Conservation (phyloP, 1,139 yeast species). For the Pichia sp. region DNA sequence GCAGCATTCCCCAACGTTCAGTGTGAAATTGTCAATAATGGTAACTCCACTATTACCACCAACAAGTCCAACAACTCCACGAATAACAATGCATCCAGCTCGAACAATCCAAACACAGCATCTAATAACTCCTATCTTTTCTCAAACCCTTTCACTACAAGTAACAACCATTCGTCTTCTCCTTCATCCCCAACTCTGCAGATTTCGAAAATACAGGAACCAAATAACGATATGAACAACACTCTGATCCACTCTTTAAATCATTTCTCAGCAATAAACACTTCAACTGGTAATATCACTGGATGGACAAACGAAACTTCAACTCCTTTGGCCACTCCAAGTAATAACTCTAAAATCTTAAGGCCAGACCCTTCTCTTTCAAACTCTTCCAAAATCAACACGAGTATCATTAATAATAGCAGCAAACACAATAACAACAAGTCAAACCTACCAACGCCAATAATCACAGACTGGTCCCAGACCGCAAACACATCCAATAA, state of each 20-base stretch:
- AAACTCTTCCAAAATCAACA: conserved; percentile 1
- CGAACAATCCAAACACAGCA: not conserved
- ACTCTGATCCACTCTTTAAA: conserved; percentile 5
- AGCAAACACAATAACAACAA: not conserved
- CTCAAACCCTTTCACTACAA: conserved; percentile 8
- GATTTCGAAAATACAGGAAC: not conserved
- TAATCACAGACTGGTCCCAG: conserved; percentile 17
- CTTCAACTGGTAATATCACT: conserved; percentile 12
- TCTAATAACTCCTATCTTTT: conserved; percentile 7
- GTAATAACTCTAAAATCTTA: conserved; percentile 13
- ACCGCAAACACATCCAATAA: not conserved
- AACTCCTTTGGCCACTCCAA: conserved; percentile 15
- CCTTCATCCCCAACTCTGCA: conserved; percentile 8
- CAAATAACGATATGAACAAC: not conserved
- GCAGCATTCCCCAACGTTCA: conserved; percentile 48
- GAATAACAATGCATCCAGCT: not conserved
- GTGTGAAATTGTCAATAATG: conserved; percentile 15
- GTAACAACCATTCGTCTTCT: conserved; percentile 1
- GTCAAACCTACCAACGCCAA: conserved; percentile 15
- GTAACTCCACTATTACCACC: not conserved
- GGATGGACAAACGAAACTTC: conserved; percentile 16
- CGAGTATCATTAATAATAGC: not conserved
- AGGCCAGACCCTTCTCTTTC: conserved; percentile 15
- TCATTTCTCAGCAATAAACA: conserved; percentile 4
- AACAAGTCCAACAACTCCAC: not conserved